A percentile compares a stretch with the other conserved stretches of the same genome.
Conservation (phyloP, 345 rosid species). For the Eucalyptus tenuipes region DNA sequence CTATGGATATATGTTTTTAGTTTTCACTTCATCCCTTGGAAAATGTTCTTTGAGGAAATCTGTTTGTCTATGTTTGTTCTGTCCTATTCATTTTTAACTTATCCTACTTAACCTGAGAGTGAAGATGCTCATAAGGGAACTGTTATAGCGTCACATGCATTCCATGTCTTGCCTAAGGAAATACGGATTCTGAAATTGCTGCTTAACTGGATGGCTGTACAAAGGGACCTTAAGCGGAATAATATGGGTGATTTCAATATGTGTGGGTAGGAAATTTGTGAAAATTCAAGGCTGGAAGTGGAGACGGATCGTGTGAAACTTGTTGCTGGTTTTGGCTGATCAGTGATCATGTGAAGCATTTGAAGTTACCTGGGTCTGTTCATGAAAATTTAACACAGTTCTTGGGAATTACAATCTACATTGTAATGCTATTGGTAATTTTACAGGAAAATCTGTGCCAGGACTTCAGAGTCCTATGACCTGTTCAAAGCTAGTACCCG, state of each 20-base stretch:
- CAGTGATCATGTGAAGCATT: background rate
- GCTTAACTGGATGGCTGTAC: background rate
- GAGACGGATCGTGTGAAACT: background rate
- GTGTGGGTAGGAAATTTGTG: background rate
- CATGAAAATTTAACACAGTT: background rate
- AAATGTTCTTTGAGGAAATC: background rate
- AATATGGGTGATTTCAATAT: background rate
- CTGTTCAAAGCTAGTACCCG: background rate
- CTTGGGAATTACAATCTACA: background rate
- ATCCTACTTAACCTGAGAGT: background rate
- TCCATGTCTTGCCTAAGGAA: background rate
- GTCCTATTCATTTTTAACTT: background rate
- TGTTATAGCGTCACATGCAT: background rate
- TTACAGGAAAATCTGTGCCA: background rate
- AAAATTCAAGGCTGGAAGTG: background rate
- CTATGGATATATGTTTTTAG: background rate
- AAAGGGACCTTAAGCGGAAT: background rate
- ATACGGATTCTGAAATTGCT: background rate
- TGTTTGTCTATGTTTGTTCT: background rate
- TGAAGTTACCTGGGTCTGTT: background rate
- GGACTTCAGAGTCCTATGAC: background rate
- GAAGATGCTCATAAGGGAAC: background rate
- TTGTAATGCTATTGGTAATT: background rate
- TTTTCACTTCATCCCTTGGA: background rate
- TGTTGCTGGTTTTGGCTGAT: background rate